A percentile compares a stretch with the other conserved stretches of the same genome.
phyloP scores from a whole-genome alignment of 768 basidiomycete species.

The Suillus fuscotomentosus region DNA sequence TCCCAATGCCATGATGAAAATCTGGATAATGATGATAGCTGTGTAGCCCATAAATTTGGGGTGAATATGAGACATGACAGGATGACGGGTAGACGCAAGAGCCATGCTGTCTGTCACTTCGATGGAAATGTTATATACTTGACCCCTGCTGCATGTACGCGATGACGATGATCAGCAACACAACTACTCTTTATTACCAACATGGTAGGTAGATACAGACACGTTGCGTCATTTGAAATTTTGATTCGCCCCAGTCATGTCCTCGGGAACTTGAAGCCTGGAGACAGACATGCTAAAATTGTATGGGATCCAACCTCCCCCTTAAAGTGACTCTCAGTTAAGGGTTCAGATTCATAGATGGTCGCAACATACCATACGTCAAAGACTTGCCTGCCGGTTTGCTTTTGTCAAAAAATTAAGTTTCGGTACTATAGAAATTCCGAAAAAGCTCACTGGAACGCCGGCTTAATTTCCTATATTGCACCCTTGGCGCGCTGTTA shows the following conservation, averaged over 20 bases:
- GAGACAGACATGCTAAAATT: background rate
- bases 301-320: background rate
- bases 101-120: background rate
- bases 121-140: background rate
- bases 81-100: background rate
- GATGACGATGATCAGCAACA: background rate
- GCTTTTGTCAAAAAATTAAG: background rate
- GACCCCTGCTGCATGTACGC: background rate
- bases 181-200: background rate
- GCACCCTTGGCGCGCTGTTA: no score
- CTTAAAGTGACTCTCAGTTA: background rate
- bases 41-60: background rate
- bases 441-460: background rate
- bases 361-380: background rate
- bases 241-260: background rate
- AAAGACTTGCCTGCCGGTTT: background rate
- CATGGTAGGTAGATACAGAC: background rate
- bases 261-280: background rate
- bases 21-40: background rate
- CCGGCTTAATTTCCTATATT: no score
- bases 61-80: background rate
- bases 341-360: background rate
- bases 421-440: background rate
- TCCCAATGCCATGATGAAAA: slow-evolving; percentile 3
- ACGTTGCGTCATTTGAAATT: background rate